These are phyloP conservation scores for Bromus sterilis DNA, from an alignment of 176 grass and related monocot species.

Conservation along the genomic window DNA sequence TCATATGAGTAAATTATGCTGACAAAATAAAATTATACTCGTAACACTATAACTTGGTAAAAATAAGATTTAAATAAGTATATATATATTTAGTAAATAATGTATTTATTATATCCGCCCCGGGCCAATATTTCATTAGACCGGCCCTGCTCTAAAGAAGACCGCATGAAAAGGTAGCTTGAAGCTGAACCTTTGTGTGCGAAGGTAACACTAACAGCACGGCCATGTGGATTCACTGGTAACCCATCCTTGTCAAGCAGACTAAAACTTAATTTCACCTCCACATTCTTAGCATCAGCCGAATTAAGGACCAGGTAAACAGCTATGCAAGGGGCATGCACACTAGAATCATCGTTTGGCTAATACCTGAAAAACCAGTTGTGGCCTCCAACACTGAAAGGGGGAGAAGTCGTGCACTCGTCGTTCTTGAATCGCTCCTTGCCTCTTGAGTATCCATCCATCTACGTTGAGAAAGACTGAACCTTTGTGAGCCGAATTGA, in stretches of 20 bases:
- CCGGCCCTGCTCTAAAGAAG: too few relatives aligned
- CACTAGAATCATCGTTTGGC: not conserved
- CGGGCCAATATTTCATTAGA: too few relatives aligned
- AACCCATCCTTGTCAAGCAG: not conserved
- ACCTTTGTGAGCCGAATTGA: not conserved
- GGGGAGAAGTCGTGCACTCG: not conserved
- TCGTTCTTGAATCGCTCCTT: not conserved
- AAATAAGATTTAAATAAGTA: too few relatives aligned
- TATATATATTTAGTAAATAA: too few relatives aligned
- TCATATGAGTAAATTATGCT: too few relatives aligned
- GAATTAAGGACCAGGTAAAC: not conserved
- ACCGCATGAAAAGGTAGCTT: too few relatives aligned
- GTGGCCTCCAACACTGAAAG: not conserved
- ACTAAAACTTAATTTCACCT: not conserved
- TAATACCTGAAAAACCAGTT: not conserved
- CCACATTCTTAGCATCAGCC: not conserved
- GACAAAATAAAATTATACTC: too few relatives aligned
- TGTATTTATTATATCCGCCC: too few relatives aligned
- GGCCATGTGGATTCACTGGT: not conserved
- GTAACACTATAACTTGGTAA: too few relatives aligned
- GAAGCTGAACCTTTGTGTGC: too few relatives aligned
- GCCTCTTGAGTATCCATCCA: not conserved
- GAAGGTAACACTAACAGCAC: not conserved
- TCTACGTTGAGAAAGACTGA: not conserved
- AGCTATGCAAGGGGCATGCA: too few relatives aligned